Evolutionary conservation across 1,284 basidiomycete genomes (phyloP).

Genomic region (Gymnopus androsaceus): DNA sequence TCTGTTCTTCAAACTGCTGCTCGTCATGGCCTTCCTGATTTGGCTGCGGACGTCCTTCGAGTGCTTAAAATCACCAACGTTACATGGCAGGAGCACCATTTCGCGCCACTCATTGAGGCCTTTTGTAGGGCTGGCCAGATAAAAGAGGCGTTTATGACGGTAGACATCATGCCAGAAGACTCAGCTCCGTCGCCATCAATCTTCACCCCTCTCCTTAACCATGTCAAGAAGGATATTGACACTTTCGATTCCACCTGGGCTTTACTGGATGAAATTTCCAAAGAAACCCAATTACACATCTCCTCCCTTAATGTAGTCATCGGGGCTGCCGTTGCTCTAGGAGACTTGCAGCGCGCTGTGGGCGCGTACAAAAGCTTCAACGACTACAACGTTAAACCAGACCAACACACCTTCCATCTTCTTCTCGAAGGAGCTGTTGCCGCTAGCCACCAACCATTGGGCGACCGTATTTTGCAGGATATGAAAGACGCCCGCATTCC

Average conservation of each 20-base stretch:
- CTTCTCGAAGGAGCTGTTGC: conserved; percentile 67
- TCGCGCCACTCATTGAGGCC: conserved; percentile 69
- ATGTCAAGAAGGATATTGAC: conserved; percentile 50
- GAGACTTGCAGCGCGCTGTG: conserved; percentile 76
- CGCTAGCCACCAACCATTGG: conserved; percentile 57
- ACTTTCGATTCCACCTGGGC: conserved; percentile 68
- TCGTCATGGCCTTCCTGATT: conserved; percentile 64
- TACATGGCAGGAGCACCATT: conserved; percentile 66
- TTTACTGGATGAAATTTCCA: conserved; percentile 61
- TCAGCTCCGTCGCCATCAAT: conserved; percentile 51
- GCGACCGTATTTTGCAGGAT: conserved; percentile 60
- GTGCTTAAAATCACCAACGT: conserved; percentile 51
- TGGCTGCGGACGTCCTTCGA: conserved; percentile 67
- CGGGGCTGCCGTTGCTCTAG: conserved; percentile 58
- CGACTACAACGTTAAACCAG: conserved; percentile 58
- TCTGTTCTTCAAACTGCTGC: conserved; percentile 73
- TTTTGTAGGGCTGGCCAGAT: conserved; percentile 54
- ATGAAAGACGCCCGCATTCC: conserved; percentile 57
- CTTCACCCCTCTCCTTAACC: conserved; percentile 50
- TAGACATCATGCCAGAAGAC: conserved; percentile 57
- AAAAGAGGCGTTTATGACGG: conserved; percentile 57
- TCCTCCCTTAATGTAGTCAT: conserved; percentile 68
- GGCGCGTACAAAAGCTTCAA: conserved; percentile 70
- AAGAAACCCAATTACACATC: conserved; percentile 54
- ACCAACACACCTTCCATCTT: conserved; percentile 68